Conservation (phyloP, 805 yeast genomes). For the Cyberlindnera maritima region DNA sequence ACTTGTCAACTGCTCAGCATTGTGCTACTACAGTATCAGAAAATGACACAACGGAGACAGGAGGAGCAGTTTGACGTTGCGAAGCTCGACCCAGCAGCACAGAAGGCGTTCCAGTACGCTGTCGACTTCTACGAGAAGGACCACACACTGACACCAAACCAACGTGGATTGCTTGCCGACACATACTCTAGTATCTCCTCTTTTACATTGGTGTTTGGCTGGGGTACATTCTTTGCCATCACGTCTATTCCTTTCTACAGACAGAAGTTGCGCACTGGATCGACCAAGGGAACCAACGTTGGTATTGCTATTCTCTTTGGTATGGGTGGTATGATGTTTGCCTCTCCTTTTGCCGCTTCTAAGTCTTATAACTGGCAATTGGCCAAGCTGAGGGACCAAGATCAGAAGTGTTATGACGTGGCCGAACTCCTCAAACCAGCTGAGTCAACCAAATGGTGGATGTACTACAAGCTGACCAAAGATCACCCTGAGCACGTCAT, state of each 20-base stretch:
- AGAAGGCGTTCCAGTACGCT: constrained; percentile 41
- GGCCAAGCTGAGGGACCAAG: constrained; percentile 30
- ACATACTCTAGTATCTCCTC: constrained; percentile 36
- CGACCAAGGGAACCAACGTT: constrained; percentile 37
- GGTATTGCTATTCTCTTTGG: constrained; percentile 42
- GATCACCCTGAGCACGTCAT: constrained; percentile 50
- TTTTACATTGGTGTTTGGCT: constrained; percentile 36
- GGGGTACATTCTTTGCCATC: constrained; percentile 40
- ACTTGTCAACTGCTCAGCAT: too few species aligned
- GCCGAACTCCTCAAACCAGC: constrained; percentile 31
- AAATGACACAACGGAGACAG: not conserved
- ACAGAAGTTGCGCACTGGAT: constrained; percentile 33
- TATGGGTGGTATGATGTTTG: constrained; percentile 35
- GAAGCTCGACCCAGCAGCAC: constrained; percentile 15
- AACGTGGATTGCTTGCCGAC: constrained; percentile 40
- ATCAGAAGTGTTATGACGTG: constrained; percentile 31
- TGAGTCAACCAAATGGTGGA: constrained; percentile 42
- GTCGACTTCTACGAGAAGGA: constrained; percentile 50
- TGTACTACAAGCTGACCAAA: constrained; percentile 51
- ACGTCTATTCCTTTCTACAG: constrained; percentile 41
- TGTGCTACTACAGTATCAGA: not conserved
- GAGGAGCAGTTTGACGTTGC: constrained; percentile 11
- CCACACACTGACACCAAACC: constrained; percentile 37
- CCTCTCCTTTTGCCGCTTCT: constrained; percentile 32
- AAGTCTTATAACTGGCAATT: constrained; percentile 33